Percentiles rank a stretch among this genome's conserved stretches.
These are phyloP conservation scores for Gossypium arboreum DNA, from an alignment of 345 rosid species.

Conservation along the genomic window DNA sequence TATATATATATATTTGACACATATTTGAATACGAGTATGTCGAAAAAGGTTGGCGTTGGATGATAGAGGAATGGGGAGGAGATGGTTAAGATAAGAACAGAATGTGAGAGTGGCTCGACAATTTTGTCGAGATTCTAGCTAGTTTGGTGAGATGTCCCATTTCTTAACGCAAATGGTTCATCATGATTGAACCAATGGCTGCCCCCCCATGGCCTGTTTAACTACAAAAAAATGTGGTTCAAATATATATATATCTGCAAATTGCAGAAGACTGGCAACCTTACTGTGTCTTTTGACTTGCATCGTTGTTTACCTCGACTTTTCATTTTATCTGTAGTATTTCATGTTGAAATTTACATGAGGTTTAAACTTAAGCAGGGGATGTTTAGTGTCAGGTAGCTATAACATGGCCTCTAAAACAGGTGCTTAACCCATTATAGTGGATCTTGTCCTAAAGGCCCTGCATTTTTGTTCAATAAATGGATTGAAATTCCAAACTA, in stretches of 20 bases:
- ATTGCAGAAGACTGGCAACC: conserved; percentile 3
- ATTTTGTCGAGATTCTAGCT: conserved; percentile 9
- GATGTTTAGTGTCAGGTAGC: too few relatives aligned
- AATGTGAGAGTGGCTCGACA: conserved; percentile 24
- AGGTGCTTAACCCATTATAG: too few relatives aligned
- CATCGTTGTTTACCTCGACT: not conserved
- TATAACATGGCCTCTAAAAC: too few relatives aligned
- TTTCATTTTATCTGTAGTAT: not conserved
- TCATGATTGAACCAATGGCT: conserved; percentile 7
- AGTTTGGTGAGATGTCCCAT: conserved; percentile 30
- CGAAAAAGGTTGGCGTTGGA: not conserved
- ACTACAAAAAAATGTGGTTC: conserved; percentile 1
- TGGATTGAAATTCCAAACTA: too few relatives aligned
- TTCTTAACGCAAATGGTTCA: not conserved
- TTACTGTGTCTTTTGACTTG: not conserved
- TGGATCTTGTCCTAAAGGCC: too few relatives aligned
- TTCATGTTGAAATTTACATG: not conserved
- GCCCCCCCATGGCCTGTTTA: conserved; percentile 13
- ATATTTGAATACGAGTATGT: too few relatives aligned
- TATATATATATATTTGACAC: too few relatives aligned
- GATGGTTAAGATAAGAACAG: conserved; percentile 15
- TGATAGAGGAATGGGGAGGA: conserved; percentile 13
- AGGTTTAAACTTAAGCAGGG: not conserved
- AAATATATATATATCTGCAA: not conserved
- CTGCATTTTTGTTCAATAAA: too few relatives aligned